A percentile compares a stretch with the other conserved stretches of the same genome.
Conservation (phyloP, 768 basidiomycete genomes). For the Boletus pseudo-olivaceus region DNA sequence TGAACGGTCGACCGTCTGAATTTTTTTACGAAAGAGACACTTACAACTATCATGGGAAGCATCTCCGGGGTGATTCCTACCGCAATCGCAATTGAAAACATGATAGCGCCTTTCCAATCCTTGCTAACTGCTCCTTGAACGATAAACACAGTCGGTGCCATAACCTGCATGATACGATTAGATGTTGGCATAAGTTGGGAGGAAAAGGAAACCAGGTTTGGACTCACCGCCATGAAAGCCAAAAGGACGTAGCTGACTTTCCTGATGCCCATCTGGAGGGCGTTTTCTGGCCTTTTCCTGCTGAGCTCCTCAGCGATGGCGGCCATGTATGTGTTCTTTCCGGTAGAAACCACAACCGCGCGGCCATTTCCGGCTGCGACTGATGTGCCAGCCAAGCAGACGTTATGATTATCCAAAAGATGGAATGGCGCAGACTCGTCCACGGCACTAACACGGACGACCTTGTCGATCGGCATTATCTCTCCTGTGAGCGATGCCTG, state of each 20-base stretch:
- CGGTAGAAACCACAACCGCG: conserved; percentile 31
- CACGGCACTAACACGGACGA: conserved; percentile 11
- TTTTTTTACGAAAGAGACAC: not conserved
- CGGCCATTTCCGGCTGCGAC: conserved; percentile 33
- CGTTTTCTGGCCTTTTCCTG: conserved; percentile 30
- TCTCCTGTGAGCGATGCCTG: conserved; percentile 38
- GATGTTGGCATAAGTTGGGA: not conserved
- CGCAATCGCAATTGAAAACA: conserved; percentile 31
- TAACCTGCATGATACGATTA: conserved; percentile 16
- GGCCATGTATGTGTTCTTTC: conserved; percentile 34
- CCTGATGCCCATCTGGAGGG: conserved; percentile 33
- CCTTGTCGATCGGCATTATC: conserved; percentile 34
- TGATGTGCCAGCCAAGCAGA: conserved; percentile 35
- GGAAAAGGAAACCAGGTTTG: not conserved
- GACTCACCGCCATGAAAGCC: conserved; percentile 29
- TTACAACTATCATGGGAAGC: conserved; percentile 34
- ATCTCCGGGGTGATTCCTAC: conserved; percentile 33
- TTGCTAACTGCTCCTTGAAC: conserved; percentile 32
- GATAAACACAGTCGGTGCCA: conserved; percentile 30
- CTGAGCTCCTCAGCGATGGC: conserved; percentile 34
- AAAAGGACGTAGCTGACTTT: conserved; percentile 33
- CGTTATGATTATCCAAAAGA: conserved; percentile 31
- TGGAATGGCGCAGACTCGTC: conserved; percentile 21
- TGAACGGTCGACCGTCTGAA: not conserved
- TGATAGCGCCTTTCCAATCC: conserved; percentile 29